These are phyloP conservation scores for Dalechampia spathulata DNA, from an alignment of 441 rosid species.

Conservation along the genomic window DNA sequence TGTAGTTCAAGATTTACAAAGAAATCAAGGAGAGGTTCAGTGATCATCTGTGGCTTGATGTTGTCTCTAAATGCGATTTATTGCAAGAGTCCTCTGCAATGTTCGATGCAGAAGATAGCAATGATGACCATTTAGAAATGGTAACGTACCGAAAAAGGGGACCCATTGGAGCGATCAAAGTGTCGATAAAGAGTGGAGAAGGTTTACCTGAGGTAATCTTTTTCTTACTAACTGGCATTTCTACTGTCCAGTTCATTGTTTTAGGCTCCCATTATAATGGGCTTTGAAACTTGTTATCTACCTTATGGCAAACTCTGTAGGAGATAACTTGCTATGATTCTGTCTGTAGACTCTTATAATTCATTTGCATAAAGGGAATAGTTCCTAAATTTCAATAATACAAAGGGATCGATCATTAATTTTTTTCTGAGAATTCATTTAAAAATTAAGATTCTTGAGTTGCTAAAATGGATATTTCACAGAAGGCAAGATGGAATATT, in stretches of 20 bases:
- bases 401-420: no score
- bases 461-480: no score
- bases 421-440: no score
- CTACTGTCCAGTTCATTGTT: neutral
- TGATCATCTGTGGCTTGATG: conserved; percentile 80
- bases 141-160: conserved; percentile 55
- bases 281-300: neutral
- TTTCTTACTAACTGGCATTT: neutral
- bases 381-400: no score
- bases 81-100: conserved; percentile 49
- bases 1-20: conserved; percentile 69
- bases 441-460: no score
- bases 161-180: conserved; percentile 62
- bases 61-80: conserved; percentile 81
- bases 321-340: neutral
- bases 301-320: neutral
- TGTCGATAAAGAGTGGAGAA: conserved; percentile 58
- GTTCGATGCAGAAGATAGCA: conserved; percentile 45
- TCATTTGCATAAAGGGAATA: no score
- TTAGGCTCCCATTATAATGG: neutral
- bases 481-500: no score
- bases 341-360: no score
- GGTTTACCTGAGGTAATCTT: conserved; percentile 58
- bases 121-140: conserved; percentile 42
- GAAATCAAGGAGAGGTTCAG: conserved; percentile 68